Evolutionary conservation across 805 yeast genomes (phyloP), one percentile per base, ranked within the genome.

Genomic region (Kluyveromyces siamensis): DNA sequence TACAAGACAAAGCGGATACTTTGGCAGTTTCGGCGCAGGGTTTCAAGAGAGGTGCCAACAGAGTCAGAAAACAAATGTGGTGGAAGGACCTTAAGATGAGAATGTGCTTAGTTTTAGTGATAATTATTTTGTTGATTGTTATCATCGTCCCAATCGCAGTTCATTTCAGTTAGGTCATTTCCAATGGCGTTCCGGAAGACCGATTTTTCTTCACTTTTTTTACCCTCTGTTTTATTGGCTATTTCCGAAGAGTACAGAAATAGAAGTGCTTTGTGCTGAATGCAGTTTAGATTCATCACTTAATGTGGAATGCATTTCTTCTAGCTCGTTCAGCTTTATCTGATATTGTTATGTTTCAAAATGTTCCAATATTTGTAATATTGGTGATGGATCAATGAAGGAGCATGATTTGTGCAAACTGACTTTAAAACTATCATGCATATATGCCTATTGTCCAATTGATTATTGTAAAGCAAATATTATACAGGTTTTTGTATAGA

Each of bases 21-120:
- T 77, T 91, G 59, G 96, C 96, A 41, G 87, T 83, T 43, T 80
- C 87, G 43, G 98, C 99, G 9, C 91, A 87, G 58, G 93, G 96
- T 37, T 91, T 93, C 74, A 87, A 95, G 66, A 80, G 96, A 66
- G 95, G 96, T 39, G 98, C 99, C 51, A 91, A 91, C 72, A 83
- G 95, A 60, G 97, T 91, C 44, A 86, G 99, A 71, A 91, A 90
- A 69, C 95, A 90, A 65, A 91, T 91, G 97, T 91, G 98, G 98
- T 87, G 95, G 86, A 91, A 93, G 70, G 96, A 91, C 67, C 77
- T 93, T 80, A 93, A 93, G 74, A 85, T 93, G 91, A 84, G 95
- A 69, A 72, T 90, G 74, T 91, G 98, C 69, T 71, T 87, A 50
- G 83, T 90, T 51, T 80, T 84, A 44, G 85, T 84, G 27, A 82